These are phyloP conservation scores for Sporothrix protearum DNA, from an alignment of 2,329 filamentous ascomycete species.

Conservation along the genomic window DNA sequence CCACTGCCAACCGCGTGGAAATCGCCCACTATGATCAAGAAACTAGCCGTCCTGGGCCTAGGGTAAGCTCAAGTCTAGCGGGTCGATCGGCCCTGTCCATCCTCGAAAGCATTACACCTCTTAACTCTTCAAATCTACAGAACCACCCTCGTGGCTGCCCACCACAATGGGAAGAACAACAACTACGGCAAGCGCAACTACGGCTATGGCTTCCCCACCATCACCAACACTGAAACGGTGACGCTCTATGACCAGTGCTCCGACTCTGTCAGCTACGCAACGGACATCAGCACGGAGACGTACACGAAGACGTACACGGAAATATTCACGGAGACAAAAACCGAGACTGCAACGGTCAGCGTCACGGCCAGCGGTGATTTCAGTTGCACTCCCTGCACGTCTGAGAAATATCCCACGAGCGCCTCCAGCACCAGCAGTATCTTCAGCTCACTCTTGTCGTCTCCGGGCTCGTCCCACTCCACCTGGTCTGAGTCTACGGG, in stretches of 20 bases:
- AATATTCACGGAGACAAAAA: background rate
- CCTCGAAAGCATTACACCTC: background rate
- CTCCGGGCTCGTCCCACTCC: background rate
- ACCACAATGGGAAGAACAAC: constrained; percentile 19
- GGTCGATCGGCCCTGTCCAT: background rate
- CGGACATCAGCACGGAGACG: constrained; percentile 17
- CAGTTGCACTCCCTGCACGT: constrained; percentile 19
- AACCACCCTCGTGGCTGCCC: constrained; percentile 25
- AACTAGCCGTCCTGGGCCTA: constrained; percentile 26
- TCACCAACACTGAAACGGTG: constrained; percentile 26
- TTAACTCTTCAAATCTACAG: background rate
- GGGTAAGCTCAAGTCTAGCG: constrained; percentile 21
- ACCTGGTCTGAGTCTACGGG: constrained; percentile 13
- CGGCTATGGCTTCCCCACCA: constrained; percentile 24
- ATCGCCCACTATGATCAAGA: constrained; percentile 21
- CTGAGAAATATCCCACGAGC: constrained; percentile 11
- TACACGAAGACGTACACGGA: constrained; percentile 11
- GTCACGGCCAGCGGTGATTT: background rate
- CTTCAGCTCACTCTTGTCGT: background rate
- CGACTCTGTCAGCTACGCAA: constrained; percentile 7
- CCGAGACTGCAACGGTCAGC: background rate
- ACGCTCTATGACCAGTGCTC: constrained; percentile 22
- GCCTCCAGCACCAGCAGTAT: background rate
- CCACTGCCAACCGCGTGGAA: background rate
- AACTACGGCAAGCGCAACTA: constrained; percentile 22